Base-by-base conservation (phyloP, 306 rosid genomes). In the Cicer arietinum region DNA sequence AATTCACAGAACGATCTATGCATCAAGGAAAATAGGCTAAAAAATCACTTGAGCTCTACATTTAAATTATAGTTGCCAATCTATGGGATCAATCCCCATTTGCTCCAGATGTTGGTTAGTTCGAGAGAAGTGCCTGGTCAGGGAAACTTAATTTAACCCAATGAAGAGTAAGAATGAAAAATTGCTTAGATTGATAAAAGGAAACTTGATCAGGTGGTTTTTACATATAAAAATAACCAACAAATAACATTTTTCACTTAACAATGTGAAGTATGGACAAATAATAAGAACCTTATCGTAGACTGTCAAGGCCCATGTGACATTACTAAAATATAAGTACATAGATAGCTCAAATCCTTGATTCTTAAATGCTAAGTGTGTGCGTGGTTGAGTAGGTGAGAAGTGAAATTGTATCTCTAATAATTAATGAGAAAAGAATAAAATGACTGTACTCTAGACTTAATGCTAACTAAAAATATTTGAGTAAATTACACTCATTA, bases 51-150 rank as follows among this genome's bases (percentile, higher is more conserved):
- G 56, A 7, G 46, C 54, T 44, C 53, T 17, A 35, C 52, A 40
- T 40, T 69, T 30, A 46, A 30, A 60, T 84, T 80, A 91, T 30
- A 94, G 92, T 79, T 94, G 90, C 98, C 98, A 94, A 73, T 91
- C 95, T 48, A 94, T 94, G 44, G 97, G 75, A 76, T 69, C 30
- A 60, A 62, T 56, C 7, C 89, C 90, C 88, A 56, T 81, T 86
- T 89, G 76, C 88, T 91, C 86, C 73, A 91, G 86, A 82, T 88
- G 92, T 72, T 85, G 73, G 83, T 94, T 94, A 13, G 96, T 90
- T 77, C 81, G 86, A 78, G 97, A 94, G 86, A 91, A 94, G 87
- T 94, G 98, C 89, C 97, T 91, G 90, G 78, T 17, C 63, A 79
- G 50, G 85, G 17, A 71, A 74, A 37, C 16, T 64, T 42, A 65